Conservation (phyloP, 495 filamentous ascomycete genomes). For the Annulohypoxylon moriforme region DNA sequence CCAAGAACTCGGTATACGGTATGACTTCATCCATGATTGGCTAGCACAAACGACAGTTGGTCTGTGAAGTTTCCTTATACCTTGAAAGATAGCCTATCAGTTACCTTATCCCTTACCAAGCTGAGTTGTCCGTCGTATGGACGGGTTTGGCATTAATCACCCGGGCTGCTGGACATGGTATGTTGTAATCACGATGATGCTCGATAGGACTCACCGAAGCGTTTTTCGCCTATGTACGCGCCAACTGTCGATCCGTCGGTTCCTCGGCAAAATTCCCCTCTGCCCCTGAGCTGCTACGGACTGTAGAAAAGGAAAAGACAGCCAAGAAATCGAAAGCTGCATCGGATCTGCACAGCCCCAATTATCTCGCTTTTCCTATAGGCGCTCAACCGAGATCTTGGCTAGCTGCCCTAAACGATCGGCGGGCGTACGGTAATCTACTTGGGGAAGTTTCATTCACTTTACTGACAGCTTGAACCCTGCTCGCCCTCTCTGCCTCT, state of each 20-base stretch:
- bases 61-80: not conserved
- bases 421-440: not conserved
- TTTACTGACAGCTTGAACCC: no score
- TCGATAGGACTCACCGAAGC: not conserved
- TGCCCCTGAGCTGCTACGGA: not conserved
- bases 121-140: not conserved
- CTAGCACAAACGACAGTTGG: not conserved
- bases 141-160: not conserved
- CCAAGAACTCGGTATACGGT: not conserved
- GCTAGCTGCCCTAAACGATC: slow-evolving; percentile 5
- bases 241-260: slow-evolving; percentile 22
- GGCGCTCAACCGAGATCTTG: not conserved
- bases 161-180: not conserved
- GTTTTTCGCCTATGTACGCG: slow-evolving; percentile 8
- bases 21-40: not conserved
- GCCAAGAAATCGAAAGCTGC: slow-evolving; percentile 30
- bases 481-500: no score
- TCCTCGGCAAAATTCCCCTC: slow-evolving; percentile 17
- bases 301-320: not conserved
- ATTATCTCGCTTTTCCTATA: slow-evolving; percentile 11
- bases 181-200: not conserved
- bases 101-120: not conserved
- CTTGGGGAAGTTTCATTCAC: not conserved
- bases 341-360: slow-evolving; percentile 16
- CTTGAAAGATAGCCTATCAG: not conserved